Base-by-base conservation (phyloP, 768 basidiomycete species). In the Boletus sensibilis region DNA sequence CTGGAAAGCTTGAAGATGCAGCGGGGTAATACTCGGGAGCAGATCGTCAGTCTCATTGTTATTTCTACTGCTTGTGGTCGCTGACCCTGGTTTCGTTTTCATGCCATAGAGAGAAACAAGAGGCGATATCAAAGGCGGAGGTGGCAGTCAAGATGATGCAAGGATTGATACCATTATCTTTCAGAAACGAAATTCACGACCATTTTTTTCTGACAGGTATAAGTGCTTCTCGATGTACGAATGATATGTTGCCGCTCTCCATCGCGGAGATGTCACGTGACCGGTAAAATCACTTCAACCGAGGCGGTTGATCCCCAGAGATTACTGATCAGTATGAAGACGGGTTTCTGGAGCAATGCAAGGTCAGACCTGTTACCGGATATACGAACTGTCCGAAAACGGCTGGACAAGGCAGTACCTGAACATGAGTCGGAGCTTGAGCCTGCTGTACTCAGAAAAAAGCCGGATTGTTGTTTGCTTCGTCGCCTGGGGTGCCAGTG, bases 61-160 rank as follows among this genome's bases (percentile, higher is more conserved):
- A 16, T n/a, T 20, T 49, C 21, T 34, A 20, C 29, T 35, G 50
- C 29, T 23, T 3, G 52, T 50, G 16, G 29, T 37, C 43, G 18
- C 31, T 61, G 23, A 53, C 41, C n/a, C 18, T 1, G 21, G 4
- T 45, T 52, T 57, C 16, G 13, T 12, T 16, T 14, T 33, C 42
- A 3, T 50, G 16, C 8, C 35, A 23, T 18, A 86, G 84, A 52
- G 82, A 85, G 64, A 75, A 76, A 38, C 83, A 87, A 52, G 64
- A 65, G 1, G 75, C 78, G 18, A 81, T 91, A 42, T 68, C 71
- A 11, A 75, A 72, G 31, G 75, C 81, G 5, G 88, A 92, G 62
- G 68, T 69, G 18, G 71, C 75, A 18, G 74, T 90, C 37, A 88
- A 90, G 57, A 77, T 73, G 16, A 77, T 82, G 46, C 77, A 87